phyloP scores from a whole-genome alignment of 2,329 filamentous ascomycete genomes.

The Colletotrichum sp. region DNA sequence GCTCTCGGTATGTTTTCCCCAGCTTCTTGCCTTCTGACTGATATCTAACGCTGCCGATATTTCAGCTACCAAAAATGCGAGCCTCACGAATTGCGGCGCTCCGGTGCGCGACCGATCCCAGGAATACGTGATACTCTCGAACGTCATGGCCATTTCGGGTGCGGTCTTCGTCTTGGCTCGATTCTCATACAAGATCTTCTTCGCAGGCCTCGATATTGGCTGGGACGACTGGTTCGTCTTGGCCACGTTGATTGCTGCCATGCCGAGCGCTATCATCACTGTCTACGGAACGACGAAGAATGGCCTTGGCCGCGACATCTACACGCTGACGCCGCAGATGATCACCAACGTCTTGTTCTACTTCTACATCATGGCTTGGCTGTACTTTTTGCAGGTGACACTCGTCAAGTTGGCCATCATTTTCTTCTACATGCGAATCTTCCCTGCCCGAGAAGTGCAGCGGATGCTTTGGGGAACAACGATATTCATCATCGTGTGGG shows the following conservation, averaged over 20 bases:
- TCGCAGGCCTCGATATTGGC: constrained; percentile 32
- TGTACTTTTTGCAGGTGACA: constrained; percentile 49
- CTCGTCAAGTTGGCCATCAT: constrained; percentile 53
- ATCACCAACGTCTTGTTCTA: constrained; percentile 44
- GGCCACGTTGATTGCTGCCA: constrained; percentile 27
- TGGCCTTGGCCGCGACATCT: constrained; percentile 51
- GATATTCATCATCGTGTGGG: constrained; percentile 36
- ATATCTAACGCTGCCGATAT: background rate
- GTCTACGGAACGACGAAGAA: constrained; percentile 30
- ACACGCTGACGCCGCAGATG: constrained; percentile 42
- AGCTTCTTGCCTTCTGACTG: background rate
- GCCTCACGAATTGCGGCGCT: constrained; percentile 27
- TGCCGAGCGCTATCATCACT: constrained; percentile 33
- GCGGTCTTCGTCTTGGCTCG: constrained; percentile 42
- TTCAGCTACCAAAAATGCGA: constrained; percentile 27
- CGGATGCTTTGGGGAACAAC: constrained; percentile 42
- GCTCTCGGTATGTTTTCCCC: constrained; percentile 12
- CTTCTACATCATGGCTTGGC: constrained; percentile 40
- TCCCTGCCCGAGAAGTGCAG: constrained; percentile 39
- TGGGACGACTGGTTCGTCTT: constrained; percentile 41
- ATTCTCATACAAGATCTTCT: constrained; percentile 35
- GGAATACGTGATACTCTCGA: constrained; percentile 34
- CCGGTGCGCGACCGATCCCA: constrained; percentile 31
- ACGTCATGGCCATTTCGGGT: constrained; percentile 35
- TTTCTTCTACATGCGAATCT: constrained; percentile 56